phyloP scores from a whole-genome alignment of 805 yeast species.

The Myxozyma monticola region DNA sequence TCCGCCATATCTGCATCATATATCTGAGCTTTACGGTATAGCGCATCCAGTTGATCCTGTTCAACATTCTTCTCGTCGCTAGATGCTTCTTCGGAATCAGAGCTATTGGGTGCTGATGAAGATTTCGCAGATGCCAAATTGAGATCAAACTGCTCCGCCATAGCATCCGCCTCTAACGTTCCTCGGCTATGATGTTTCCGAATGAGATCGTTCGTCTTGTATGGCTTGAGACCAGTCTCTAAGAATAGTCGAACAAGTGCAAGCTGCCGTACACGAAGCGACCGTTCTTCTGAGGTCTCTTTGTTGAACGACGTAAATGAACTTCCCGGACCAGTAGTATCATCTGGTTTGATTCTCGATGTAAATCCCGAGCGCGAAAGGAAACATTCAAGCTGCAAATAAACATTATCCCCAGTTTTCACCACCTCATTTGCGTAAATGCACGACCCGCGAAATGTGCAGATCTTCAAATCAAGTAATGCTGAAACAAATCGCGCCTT shows the following conservation, averaged over 20 bases:
- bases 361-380: constrained; percentile 38
- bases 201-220: constrained; percentile 18
- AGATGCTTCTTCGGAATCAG: constrained; percentile 31
- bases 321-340: not conserved
- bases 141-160: constrained; percentile 27
- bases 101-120: constrained; percentile 13
- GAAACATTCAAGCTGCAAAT: constrained; percentile 67
- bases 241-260: constrained; percentile 59
- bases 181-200: constrained; percentile 10
- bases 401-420: constrained; percentile 74
- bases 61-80: constrained; percentile 42
- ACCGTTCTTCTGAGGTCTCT: constrained; percentile 57
- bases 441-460: constrained; percentile 57
- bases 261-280: constrained; percentile 52
- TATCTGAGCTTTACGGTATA: constrained; percentile 72
- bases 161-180: constrained; percentile 24
- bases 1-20: constrained; percentile 61
- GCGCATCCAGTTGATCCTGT: constrained; percentile 70
- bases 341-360: not conserved
- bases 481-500: constrained; percentile 67
- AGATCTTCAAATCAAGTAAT: constrained; percentile 54
- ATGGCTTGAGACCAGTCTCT: constrained; percentile 40
- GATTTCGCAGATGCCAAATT: constrained; percentile 9
- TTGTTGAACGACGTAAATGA: constrained; percentile 32
- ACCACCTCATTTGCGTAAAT: constrained; percentile 59